Base-by-base conservation (phyloP, 2,329 filamentous ascomycete species). In the Arthroderma uncinatum region DNA sequence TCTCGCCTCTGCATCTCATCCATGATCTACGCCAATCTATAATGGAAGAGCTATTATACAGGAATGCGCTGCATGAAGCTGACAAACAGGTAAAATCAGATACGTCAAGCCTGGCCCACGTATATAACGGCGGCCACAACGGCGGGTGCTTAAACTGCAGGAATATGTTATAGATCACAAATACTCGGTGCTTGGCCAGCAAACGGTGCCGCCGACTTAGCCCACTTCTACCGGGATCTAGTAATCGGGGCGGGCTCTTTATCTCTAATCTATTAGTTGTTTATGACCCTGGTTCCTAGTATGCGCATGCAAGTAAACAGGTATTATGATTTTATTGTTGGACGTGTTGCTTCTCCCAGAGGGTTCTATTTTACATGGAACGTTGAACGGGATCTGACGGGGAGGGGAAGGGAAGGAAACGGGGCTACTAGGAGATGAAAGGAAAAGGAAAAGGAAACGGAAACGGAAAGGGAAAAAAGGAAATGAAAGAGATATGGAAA, bases 391-490 rank as follows among this genome's bases (percentile, higher is more conserved):
- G 33, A n/a, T 48, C 47, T 2, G 55, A 36, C 60, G 65, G 64
- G 57, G 61, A 60, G 60, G 61, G 62, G 54, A 55, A 54, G 55
- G 58, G 55, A 56, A 16, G 66, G 61, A 63, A 66, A 66, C 68
- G 61, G 37, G 37, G 37, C 16, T 40, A 40, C 37, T 40, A 57
- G 28, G 53, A 56, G 48, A 34, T 40, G 37, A 21, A 44, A 59
- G 25, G 7, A n/a, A 64, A 67, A 67, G n/a, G n/a, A 66, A 59
- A 55, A 59, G 62, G 64, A 61, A 61, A 63, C n/a, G n/a, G n/a
- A n/a, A n/a, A n/a, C n/a, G n/a, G n/a, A n/a, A n/a, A n/a, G n/a
- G n/a, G n/a, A 64, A 63, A 62, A 63, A 44, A 48, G 61, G 55
- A 57, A n/a, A n/a, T n/a, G n/a, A 48, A 59, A 55, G 53, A 39